Percentiles rank a stretch among this genome's conserved stretches.
Evolutionary conservation across 441 rosid species (phyloP).

Genomic region (Daphne laureola): DNA sequence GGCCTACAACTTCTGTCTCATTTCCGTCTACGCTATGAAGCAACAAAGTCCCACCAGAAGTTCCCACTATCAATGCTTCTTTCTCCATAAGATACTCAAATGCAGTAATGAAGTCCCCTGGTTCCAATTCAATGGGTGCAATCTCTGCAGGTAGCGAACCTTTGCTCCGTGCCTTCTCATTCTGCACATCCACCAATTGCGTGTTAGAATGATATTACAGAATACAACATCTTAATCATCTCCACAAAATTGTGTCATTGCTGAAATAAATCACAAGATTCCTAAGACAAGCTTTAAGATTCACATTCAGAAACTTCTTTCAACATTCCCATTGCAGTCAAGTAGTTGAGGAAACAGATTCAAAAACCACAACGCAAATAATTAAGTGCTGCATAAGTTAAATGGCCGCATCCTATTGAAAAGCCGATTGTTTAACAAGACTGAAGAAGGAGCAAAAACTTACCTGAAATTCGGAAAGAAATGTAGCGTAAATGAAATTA

Average conservation of each 20-base stretch:
- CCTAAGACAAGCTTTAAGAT: no score
- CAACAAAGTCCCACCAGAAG: slow-evolving; percentile 59
- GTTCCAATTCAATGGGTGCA: slow-evolving; percentile 50
- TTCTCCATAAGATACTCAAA: slow-evolving; percentile 90
- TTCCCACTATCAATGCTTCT: slow-evolving; percentile 73
- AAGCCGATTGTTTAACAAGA: no score
- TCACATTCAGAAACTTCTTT: no score
- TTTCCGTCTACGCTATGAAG: slow-evolving; percentile 52
- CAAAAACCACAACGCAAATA: no score
- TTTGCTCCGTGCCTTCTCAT: slow-evolving; percentile 34
- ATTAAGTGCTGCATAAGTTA: no score
- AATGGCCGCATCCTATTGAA: no score
- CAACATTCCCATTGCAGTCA: no score
- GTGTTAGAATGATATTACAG: background rate
- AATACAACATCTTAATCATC: no score
- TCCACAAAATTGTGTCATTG: no score
- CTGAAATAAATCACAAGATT: no score
- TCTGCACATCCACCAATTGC: slow-evolving; percentile 29
- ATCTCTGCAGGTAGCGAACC: slow-evolving; percentile 32
- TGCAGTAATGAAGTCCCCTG: slow-evolving; percentile 56
- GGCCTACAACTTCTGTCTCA: slow-evolving; percentile 67
- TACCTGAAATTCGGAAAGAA: slow-evolving; percentile 63
- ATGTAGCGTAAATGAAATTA: slow-evolving; percentile 49
- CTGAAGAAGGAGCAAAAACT: slow-evolving; percentile 7
- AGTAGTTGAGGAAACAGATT: no score